Evolutionary conservation across 768 basidiomycete genomes (phyloP).

Genomic region (Pleurotus pulmonarius): DNA sequence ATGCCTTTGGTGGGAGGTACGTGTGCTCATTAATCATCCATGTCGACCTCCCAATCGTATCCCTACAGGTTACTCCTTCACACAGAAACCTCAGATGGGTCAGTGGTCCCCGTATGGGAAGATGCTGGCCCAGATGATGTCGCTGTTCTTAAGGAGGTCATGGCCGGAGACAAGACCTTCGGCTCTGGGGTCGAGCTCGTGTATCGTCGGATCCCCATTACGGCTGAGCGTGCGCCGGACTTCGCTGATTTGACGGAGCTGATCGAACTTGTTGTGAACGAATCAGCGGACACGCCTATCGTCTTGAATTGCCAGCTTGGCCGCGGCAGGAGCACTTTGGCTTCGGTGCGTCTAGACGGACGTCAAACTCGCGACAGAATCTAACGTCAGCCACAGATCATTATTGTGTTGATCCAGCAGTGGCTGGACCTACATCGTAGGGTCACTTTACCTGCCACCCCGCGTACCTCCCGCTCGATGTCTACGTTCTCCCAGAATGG

Average conservation of each 20-base stretch:
- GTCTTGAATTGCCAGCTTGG: slow-evolving; percentile 97
- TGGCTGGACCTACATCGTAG: slow-evolving; percentile 61
- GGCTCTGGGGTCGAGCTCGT: slow-evolving; percentile 56
- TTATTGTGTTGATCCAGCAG: slow-evolving; percentile 77
- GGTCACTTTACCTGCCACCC: slow-evolving; percentile 32
- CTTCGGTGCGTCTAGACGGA: slow-evolving; percentile 54
- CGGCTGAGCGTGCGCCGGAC: slow-evolving; percentile 81
- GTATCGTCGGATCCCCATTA: slow-evolving; percentile 88
- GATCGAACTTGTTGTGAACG: slow-evolving; percentile 70
- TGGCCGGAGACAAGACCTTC: slow-evolving; percentile 51
- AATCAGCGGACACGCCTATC: slow-evolving; percentile 67
- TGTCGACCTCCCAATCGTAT: too few species aligned
- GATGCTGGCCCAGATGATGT: slow-evolving; percentile 72
- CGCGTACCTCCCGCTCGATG: slow-evolving; percentile 33
- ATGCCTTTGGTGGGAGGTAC: slow-evolving; percentile 79
- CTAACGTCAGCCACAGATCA: slow-evolving; percentile 42
- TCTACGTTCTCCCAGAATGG: slow-evolving; percentile 40
- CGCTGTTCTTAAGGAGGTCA: slow-evolving; percentile 82
- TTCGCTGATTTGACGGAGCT: slow-evolving; percentile 72
- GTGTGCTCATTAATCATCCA: slow-evolving; percentile 10
- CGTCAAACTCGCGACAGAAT: background rate
- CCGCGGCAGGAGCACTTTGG: slow-evolving; percentile 84
- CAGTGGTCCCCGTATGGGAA: slow-evolving; percentile 94
- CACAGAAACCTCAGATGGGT: slow-evolving; percentile 82
- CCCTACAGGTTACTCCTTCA: slow-evolving; percentile 73